Evolutionary conservation across 163 green algal genomes (phyloP).

Genomic region (Scenedesmus sp.): DNA sequence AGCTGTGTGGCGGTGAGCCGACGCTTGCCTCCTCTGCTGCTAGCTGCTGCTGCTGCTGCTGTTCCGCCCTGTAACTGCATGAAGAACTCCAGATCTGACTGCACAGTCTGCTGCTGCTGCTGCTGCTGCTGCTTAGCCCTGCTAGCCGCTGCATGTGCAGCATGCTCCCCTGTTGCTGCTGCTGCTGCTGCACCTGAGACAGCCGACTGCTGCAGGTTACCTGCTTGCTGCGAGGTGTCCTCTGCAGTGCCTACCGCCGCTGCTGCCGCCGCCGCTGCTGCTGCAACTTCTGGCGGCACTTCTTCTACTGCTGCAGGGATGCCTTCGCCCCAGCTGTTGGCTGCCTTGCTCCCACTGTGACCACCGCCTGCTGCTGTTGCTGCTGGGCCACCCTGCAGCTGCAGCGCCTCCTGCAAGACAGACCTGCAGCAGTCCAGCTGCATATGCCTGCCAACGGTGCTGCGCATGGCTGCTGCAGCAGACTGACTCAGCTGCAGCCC

Average conservation of each 20-base stretch:
- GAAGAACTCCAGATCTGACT: constrained; percentile 47
- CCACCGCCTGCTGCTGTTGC: not conserved
- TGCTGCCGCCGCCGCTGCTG: no score
- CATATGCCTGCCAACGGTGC: not conserved
- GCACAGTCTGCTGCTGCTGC: not conserved
- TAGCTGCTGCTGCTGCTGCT: constrained; percentile 6
- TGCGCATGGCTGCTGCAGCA: not conserved
- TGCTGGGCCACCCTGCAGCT: not conserved
- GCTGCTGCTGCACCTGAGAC: not conserved
- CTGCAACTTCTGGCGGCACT: constrained; percentile 8
- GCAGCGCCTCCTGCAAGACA: not conserved
- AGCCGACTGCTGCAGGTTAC: not conserved
- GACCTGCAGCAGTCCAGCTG: not conserved
- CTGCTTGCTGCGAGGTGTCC: not conserved
- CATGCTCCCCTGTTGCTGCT: not conserved
- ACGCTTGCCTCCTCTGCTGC: constrained; percentile 7
- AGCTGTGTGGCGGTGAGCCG: not conserved
- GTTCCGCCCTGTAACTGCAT: not conserved
- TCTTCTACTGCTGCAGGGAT: not conserved
- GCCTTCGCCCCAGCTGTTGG: not conserved
- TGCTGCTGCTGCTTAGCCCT: not conserved
- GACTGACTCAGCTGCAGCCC: not conserved
- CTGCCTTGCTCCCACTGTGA: not conserved
- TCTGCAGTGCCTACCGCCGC: not conserved
- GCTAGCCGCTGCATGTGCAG: not conserved